A percentile compares a stretch with the other conserved stretches of the same genome.
phyloP scores from a whole-genome alignment of 306 rosid genomes.

The Cotoneaster glaucophyllus region DNA sequence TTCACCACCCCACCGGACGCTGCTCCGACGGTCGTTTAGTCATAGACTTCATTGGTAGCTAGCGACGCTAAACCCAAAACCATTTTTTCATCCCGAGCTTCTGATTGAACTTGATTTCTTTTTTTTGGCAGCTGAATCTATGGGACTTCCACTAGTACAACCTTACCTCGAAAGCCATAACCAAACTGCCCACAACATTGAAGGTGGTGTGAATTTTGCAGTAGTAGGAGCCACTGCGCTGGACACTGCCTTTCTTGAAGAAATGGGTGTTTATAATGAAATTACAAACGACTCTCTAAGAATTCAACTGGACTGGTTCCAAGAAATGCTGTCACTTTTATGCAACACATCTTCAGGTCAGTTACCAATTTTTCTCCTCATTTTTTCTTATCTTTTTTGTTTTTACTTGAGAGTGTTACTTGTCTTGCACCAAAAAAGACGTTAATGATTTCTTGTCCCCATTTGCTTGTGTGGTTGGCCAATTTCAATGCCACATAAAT shows the following conservation, averaged over 20 bases:
- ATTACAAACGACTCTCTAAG: constrained; percentile 25
- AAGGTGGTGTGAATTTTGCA: constrained; percentile 46
- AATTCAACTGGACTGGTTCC: constrained; percentile 54
- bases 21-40: constrained; percentile 28
- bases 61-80: not conserved
- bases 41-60: constrained; percentile 22
- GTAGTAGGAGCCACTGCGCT: constrained; percentile 55
- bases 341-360: constrained; percentile 37
- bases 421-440: too few relatives aligned
- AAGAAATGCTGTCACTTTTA: constrained; percentile 14
- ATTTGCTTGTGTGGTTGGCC: not conserved
- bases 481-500: not conserved
- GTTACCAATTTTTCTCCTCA: not conserved
- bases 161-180: constrained; percentile 28
- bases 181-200: not conserved
- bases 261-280: constrained; percentile 4
- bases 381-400: not conserved
- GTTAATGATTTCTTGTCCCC: not conserved
- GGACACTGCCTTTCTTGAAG: constrained; percentile 19
- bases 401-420: not conserved
- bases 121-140: constrained; percentile 32
- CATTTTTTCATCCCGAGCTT: not conserved
- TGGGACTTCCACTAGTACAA: constrained; percentile 35
- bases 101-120: not conserved
- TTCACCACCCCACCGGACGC: constrained; percentile 25